Evolutionary conservation across 441 rosid genomes (phyloP).

Genomic region (Gossypium schwendimanii): DNA sequence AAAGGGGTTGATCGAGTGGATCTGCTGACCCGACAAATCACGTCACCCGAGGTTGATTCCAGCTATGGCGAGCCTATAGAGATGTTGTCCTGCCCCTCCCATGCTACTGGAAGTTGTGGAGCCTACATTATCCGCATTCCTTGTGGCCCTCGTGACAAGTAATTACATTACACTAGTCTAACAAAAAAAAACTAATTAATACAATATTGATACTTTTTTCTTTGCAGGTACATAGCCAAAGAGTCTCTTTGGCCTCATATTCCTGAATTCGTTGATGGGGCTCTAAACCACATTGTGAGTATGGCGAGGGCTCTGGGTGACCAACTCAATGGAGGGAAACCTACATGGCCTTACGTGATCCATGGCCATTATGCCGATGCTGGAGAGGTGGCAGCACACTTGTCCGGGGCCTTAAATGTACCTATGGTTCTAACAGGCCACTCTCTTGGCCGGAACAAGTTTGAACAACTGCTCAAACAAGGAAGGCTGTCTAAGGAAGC

Average conservation of each 20-base stretch:
- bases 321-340: conserved; percentile 48
- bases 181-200: no score
- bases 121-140: conserved; percentile 66
- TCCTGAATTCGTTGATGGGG: conserved; percentile 63
- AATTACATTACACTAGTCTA: no score
- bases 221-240: conserved; percentile 43
- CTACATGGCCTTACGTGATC: conserved; percentile 65
- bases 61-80: conserved; percentile 78
- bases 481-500: conserved; percentile 61
- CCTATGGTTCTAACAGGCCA: conserved; percentile 75
- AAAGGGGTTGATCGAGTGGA: conserved; percentile 58
- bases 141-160: conserved; percentile 51
- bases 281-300: conserved; percentile 49
- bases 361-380: conserved; percentile 79
- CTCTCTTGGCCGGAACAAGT: conserved; percentile 66
- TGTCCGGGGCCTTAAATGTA: conserved; percentile 59
- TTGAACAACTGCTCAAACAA: conserved; percentile 64
- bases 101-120: conserved; percentile 56
- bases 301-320: conserved; percentile 60
- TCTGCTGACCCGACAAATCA: conserved; percentile 59
- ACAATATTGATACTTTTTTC: background rate
- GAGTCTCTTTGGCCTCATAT: conserved; percentile 70
- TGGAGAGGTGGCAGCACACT: conserved; percentile 55
- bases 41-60: conserved; percentile 57
- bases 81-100: conserved; percentile 69